Base-by-base conservation (phyloP, 1,284 basidiomycete species). In the Irpex lacteus region DNA sequence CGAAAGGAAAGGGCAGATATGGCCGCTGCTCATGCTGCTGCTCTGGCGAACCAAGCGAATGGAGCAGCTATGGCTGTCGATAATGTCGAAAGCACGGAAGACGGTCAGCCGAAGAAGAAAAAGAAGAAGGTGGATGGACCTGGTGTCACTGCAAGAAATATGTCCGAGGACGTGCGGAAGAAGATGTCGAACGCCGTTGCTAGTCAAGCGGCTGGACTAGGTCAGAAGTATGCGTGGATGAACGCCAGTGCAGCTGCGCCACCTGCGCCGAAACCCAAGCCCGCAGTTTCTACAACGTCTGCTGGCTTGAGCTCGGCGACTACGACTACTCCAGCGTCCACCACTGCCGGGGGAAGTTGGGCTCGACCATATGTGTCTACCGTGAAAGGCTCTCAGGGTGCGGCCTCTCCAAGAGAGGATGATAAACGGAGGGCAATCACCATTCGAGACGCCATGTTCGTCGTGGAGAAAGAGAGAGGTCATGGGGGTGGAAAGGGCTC, bases 181-280 rank as follows among this genome's bases (percentile, higher is more conserved):
- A 93, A 93, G 73, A 87, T 95, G 86, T 91, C 90, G 54, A 94
- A 95, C 73, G 91, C 91, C 37, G 90, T 91, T 4, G 93, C 94
- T n/a, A 89, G 87, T 69, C 90, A 92, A 71, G 91, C 91, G 1
- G 90, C 92, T n/a, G 92, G 93, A 0, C 73, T 92, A 38, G 86
- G 87, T 1, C 77, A 78, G 60, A 90, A 90, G 73, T 95, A 94
- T 71, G 83, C 91, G 13, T 95, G 93, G 94, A 92, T 95, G 88
- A 92, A 80, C 18, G 85, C 89, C 1, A 84, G 85, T 4, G 75
- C 77, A 54, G 73, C 78, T 36, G 67, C 70, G 5, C 72, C 85
- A 3, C 69, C 81, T 1, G 73, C 82, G 19, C 76, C 81, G 3
- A 89, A 88, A 69, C 73, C 82, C 38, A 82, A 82, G 61, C 72